phyloP scores from a whole-genome alignment of 257 asterid species.

The Sherardia arvensis region DNA sequence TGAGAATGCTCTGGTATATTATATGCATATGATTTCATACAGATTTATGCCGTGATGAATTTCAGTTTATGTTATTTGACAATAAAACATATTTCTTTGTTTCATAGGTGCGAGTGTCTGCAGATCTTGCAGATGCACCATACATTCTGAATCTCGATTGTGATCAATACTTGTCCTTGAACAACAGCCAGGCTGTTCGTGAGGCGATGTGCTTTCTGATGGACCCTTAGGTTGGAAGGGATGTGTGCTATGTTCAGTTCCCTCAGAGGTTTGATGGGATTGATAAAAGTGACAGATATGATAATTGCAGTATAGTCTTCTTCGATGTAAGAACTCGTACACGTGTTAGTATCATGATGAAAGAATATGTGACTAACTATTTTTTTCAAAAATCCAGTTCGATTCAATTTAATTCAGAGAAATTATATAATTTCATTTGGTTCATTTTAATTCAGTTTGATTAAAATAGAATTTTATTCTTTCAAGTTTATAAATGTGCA shows the following conservation, averaged over 20 bases:
- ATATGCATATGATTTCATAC: neutral
- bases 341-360: neutral
- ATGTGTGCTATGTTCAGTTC: too few relatives aligned
- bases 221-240: conserved; percentile 92
- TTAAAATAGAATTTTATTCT: too few relatives aligned
- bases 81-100: neutral
- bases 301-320: conserved; percentile 93
- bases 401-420: too few relatives aligned
- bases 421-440: too few relatives aligned
- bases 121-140: conserved; percentile 93
- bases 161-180: conserved; percentile 94
- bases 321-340: conserved; percentile 58
- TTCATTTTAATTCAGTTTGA: too few relatives aligned
- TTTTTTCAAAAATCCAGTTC: conserved; percentile 33
- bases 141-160: conserved; percentile 95
- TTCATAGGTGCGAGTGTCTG: conserved; percentile 79
- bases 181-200: conserved; percentile 87
- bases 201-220: conserved; percentile 98
- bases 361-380: neutral
- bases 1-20: conserved; percentile 82
- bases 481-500: too few relatives aligned
- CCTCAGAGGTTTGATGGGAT: conserved; percentile 99
- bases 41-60: neutral
- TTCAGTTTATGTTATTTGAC: neutral
- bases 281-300: conserved; percentile 91